Conservation (phyloP, 805 yeast genomes). For the Nakazawaea pomicola region DNA sequence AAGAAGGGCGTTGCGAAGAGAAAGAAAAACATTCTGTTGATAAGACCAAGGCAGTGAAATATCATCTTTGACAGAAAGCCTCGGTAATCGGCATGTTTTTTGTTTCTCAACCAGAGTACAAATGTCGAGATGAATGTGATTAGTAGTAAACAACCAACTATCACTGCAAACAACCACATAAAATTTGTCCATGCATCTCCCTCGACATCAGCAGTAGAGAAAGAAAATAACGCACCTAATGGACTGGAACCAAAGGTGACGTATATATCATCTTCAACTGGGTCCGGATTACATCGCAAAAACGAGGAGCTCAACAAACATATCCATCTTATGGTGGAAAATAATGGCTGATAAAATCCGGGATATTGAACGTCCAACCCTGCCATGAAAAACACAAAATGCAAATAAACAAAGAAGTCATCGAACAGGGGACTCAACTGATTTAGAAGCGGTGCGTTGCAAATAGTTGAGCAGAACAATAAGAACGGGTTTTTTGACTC, state of each 20-base stretch:
- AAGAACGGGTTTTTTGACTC: slow-evolving; percentile 52
- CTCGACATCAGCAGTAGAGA: slow-evolving; percentile 20
- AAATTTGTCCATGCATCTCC: slow-evolving; percentile 38
- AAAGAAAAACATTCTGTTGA: slow-evolving; percentile 27
- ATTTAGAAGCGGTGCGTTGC: slow-evolving; percentile 49
- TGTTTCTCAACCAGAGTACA: slow-evolving; percentile 11
- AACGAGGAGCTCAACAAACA: slow-evolving; percentile 34
- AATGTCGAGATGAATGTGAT: slow-evolving; percentile 11
- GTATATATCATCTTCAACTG: slow-evolving; percentile 9
- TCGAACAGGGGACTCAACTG: slow-evolving; percentile 51
- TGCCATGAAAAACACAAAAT: slow-evolving; percentile 53
- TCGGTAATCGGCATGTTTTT: slow-evolving; percentile 10
- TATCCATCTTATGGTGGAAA: slow-evolving; percentile 49
- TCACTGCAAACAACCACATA: slow-evolving; percentile 29
- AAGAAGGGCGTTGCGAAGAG: slow-evolving; percentile 40
- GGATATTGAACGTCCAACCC: slow-evolving; percentile 55
- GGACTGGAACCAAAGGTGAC: slow-evolving; percentile 34
- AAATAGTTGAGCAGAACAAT: slow-evolving; percentile 50
- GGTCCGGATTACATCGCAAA: neutral
- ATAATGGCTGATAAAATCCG: slow-evolving; percentile 54
- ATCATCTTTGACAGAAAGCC: slow-evolving; percentile 20
- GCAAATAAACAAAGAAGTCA: slow-evolving; percentile 48
- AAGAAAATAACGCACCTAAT: slow-evolving; percentile 31
- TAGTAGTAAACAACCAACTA: slow-evolving; percentile 21
- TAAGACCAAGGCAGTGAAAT: slow-evolving; percentile 28